phyloP scores from a whole-genome alignment of 495 filamentous ascomycete species.

The Trichoderma erinaceum region DNA sequence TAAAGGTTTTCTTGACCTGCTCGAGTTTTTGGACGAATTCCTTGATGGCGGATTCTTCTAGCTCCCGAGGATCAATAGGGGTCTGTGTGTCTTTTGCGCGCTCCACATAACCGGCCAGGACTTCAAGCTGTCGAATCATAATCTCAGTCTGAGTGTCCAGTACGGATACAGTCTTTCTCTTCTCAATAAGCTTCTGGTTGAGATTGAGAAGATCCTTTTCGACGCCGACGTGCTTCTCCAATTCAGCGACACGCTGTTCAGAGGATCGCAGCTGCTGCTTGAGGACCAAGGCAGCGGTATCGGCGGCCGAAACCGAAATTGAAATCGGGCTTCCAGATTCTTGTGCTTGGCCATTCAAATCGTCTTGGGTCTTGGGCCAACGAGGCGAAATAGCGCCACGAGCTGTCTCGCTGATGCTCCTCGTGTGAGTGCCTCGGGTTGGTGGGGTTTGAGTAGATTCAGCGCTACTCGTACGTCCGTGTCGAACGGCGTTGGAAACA shows the following conservation, averaged over 20 bases:
- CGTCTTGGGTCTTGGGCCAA: slow-evolving; percentile 70
- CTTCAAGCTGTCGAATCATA: slow-evolving; percentile 83
- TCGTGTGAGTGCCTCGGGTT: slow-evolving; percentile 37
- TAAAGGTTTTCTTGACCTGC: slow-evolving; percentile 72
- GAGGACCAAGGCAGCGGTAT: slow-evolving; percentile 62
- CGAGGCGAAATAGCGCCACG: slow-evolving; percentile 49
- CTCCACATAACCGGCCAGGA: slow-evolving; percentile 61
- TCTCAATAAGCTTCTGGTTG: slow-evolving; percentile 82
- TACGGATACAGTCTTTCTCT: slow-evolving; percentile 92
- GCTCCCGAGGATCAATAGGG: slow-evolving; percentile 63
- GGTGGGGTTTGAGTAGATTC: slow-evolving; percentile 42
- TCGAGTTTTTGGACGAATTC: slow-evolving; percentile 86
- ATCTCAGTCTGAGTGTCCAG: slow-evolving; percentile 93
- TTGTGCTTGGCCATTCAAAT: slow-evolving; percentile 40
- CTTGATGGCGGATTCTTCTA: slow-evolving; percentile 78
- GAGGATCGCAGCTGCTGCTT: slow-evolving; percentile 75
- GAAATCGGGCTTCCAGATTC: slow-evolving; percentile 73
- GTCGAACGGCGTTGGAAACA: slow-evolving; percentile 86
- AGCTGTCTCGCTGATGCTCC: slow-evolving; percentile 54
- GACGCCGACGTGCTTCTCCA: slow-evolving; percentile 64
- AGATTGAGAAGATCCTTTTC: slow-evolving; percentile 77
- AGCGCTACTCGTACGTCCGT: slow-evolving; percentile 80
- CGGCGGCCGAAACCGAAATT: slow-evolving; percentile 51
- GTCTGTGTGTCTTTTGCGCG: slow-evolving; percentile 66
- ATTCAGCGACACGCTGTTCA: slow-evolving; percentile 71